Evolutionary conservation across 129 eudicot species (phyloP), one percentile per base, ranked within the genome.

Genomic region (Flaveria trinervia): DNA sequence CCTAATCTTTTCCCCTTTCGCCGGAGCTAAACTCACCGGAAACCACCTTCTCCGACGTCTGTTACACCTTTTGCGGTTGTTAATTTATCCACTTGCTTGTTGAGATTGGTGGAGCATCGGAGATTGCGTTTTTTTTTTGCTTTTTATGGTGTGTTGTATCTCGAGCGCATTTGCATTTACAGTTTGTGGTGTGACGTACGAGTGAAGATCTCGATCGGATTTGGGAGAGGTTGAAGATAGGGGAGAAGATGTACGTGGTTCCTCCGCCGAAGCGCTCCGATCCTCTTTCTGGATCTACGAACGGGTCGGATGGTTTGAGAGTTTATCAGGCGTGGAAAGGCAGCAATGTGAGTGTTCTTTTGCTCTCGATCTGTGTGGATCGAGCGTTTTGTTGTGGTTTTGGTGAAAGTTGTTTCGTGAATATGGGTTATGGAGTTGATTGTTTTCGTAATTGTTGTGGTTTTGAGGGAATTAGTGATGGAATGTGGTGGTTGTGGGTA

Each of bases 261-360:
- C 97, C 97, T 70, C 97, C 97, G 30, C 92, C 97, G 7, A 91
- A 91, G 80, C 82, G 82, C 44, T 78, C 93, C 9, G 97, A 91
- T 88, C 84, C 86, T 57, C 61, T 88, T 68, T 75, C 90, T 64
- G 97, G 92, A 73, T 88, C 93, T 77, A 67, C 79, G 8, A 50
- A 65, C 80, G 88, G 82, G 28, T 77, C 88, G 68, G 97, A 87
- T 45, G 81, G 61, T 71, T 77, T 92, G 71, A 81, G 88, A 83
- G 74, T 87, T 83, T 92, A 89, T 77, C 92, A 89, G 89, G 67
- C 88, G 51, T 92, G 97, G 97, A 89, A 92, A 83, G 97, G 98
- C 77, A 93, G 92, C 85, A 93, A 93, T 86, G 98, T 93, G 72
- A 88, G 98, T 82, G 5, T 56, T 50, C 6, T 44, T 50, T 23